Evolutionary conservation across 2,329 filamentous ascomycete species (phyloP), one percentile per base, ranked within the genome.

Genomic region (Paecilomyces fulvus): DNA sequence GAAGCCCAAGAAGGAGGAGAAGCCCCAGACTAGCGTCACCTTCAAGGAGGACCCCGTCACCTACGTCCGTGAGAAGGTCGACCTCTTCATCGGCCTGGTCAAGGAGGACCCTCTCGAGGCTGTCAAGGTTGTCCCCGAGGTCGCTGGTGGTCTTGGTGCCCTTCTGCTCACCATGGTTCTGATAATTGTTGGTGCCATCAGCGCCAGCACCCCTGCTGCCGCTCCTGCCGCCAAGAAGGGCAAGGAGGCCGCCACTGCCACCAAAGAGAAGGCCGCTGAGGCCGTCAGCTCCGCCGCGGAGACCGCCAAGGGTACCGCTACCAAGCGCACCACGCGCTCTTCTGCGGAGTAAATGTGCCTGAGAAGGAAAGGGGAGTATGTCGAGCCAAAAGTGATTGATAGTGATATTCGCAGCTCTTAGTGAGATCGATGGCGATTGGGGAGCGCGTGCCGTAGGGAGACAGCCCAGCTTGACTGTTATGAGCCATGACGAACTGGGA

Each of bases 1-100:
- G 66, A 89, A 87, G 83, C 92, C 92, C 69, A 91, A 92, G 83
- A 83, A 83, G 70, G 79, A 84, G 68, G 84, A 86, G 76, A 87
- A 85, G 53, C 86, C 89, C 61, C 81, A 77, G 58, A 60, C 65
- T 53, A 89, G 92, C 75, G 85, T 95, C 63, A 87, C 84, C 74
- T 97, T 99, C 87, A 77, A 84, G 68, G 92, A 96, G 62, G 90
- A 96, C 81, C 94, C 94, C 51, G 83, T 96, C 65, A 79, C 79
- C 65, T 99, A 89, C 76, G 75, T 96, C 76, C 89, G 86, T 77
- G 89, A 96, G 86, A 97, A 96, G 85, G 74, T 95, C 60, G 87
- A 95, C 65, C 85, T 95, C 61, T 99, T 99, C 83, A 73, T 94
- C 67, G 86, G 86, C 65, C 86, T 97, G 67, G 89, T 86, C 72